These are phyloP conservation scores for Metschnikowia hibisci DNA, from an alignment of 805 yeast species.

Conservation along the genomic window DNA sequence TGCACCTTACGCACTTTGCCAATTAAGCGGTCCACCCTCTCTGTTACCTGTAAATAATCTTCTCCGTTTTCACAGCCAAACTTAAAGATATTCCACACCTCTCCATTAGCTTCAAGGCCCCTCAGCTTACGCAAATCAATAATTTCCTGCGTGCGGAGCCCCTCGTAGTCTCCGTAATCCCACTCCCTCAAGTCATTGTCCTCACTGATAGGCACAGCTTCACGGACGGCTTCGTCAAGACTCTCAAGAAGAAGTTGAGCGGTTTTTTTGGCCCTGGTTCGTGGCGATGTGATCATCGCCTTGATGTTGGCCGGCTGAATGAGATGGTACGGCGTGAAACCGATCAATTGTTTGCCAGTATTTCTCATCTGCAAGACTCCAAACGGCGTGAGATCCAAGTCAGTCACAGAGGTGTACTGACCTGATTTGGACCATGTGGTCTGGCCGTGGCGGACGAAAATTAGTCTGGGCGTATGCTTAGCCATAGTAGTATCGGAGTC, in stretches of 20 bases:
- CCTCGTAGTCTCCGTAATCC: constrained; percentile 97
- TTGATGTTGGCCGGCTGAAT: constrained; percentile 62
- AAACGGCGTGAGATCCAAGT: constrained; percentile 67
- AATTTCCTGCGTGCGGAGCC: constrained; percentile 66
- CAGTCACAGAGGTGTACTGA: constrained; percentile 85
- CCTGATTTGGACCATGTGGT: constrained; percentile 96
- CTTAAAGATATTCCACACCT: constrained; percentile 76
- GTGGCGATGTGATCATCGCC: constrained; percentile 73
- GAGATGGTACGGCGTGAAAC: constrained; percentile 46
- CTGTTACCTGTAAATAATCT: constrained; percentile 56
- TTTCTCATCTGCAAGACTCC: constrained; percentile 74
- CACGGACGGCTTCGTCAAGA: constrained; percentile 40
- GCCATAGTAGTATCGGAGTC: constrained; percentile 6
- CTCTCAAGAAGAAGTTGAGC: constrained; percentile 56
- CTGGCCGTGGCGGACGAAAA: constrained; percentile 81
- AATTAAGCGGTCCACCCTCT: constrained; percentile 70
- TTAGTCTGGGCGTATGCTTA: constrained; percentile 55
- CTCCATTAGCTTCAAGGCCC: constrained; percentile 48
- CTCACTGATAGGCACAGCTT: constrained; percentile 38
- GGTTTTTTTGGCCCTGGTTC: constrained; percentile 75
- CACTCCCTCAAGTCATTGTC: constrained; percentile 83
- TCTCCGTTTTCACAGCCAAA: constrained; percentile 96
- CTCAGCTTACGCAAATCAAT: constrained; percentile 51
- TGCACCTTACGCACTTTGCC: constrained; percentile 61
- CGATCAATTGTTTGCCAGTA: constrained; percentile 70